Conservation (phyloP, 1,284 basidiomycete genomes). For the Anthracocystis walkeri region DNA sequence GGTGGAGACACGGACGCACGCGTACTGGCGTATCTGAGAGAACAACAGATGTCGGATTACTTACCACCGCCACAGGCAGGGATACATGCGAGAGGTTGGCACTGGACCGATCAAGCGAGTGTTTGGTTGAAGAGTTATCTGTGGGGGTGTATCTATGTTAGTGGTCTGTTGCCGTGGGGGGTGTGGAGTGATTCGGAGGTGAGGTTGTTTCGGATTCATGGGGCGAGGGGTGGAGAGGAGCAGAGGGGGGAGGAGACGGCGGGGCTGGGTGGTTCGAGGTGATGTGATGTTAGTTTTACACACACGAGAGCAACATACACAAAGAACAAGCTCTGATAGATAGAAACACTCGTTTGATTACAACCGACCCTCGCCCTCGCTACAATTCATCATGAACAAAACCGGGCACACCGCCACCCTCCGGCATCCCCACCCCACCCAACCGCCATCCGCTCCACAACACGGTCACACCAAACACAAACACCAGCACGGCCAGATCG, state of each 20-base stretch:
- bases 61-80: slow-evolving; percentile 26
- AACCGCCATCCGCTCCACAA: slow-evolving; percentile 39
- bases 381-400: slow-evolving; percentile 41
- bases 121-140: slow-evolving; percentile 65
- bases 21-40: slow-evolving; percentile 59
- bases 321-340: background rate
- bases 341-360: background rate
- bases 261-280: background rate
- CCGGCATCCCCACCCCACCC: slow-evolving; percentile 34
- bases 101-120: slow-evolving; percentile 54
- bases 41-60: slow-evolving; percentile 46
- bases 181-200: slow-evolving; percentile 57
- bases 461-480: slow-evolving; percentile 51
- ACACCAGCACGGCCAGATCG: slow-evolving; percentile 57
- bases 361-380: background rate
- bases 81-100: slow-evolving; percentile 48
- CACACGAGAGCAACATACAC: background rate
- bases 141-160: slow-evolving; percentile 63
- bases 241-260: background rate
- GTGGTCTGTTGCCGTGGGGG: slow-evolving; percentile 46
- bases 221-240: background rate
- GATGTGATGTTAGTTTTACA: background rate
- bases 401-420: background rate
- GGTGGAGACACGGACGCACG: slow-evolving; percentile 54
- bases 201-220: slow-evolving; percentile 42